Base-by-base conservation (phyloP, 208 protist species). In the Acanthamoeba triangularis region DNA sequence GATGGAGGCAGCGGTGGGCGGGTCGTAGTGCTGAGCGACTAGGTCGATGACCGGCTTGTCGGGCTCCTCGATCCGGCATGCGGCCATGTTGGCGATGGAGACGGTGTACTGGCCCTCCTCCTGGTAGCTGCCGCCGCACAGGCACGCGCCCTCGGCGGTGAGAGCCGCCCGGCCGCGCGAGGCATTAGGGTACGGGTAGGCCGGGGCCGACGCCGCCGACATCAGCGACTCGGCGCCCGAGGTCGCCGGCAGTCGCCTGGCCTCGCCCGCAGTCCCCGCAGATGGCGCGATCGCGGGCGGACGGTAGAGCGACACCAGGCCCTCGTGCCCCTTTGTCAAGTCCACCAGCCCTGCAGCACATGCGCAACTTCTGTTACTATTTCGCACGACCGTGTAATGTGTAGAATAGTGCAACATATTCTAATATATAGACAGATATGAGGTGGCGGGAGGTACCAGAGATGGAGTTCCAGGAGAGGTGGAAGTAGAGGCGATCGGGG, bases 381-480 rank as follows among this genome's bases (percentile, higher is more conserved):
- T 4, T 4, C n/a, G n/a, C n/a, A n/a, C n/a, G n/a, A n/a, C n/a
- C n/a, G n/a, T n/a, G n/a, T n/a, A 52, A 52, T 52, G 49, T 4
- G 49, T 52, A n/a, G 49, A 4, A 52, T 52, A 52, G 11, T 11
- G 14, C 49, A 20, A 20, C 2, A 54, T 54, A 54, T 11, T 14
- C 11, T 52, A 52, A 52, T 20, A 54, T 14, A 54, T 10, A 54
- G 10, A 54, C 0, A 54, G 14, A 11, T 20, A 54, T 54, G 14
- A 54, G 10, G 13, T 8, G 7, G 49, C 11, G 49, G 49, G 7
- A 1, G 18, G 33, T 74, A 74, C 65, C 65, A 13, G 65, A 74
- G 65, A 74, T 74, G 33, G 65, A 23, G 65, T 74, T 74, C 65
- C 65, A 74, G 16, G 65, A 74, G 65, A 74, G 65, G 65, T 74